Percentiles rank a stretch among this genome's conserved stretches.
Conservation (phyloP, 345 rosid species). For the Populus ilicifolia region DNA sequence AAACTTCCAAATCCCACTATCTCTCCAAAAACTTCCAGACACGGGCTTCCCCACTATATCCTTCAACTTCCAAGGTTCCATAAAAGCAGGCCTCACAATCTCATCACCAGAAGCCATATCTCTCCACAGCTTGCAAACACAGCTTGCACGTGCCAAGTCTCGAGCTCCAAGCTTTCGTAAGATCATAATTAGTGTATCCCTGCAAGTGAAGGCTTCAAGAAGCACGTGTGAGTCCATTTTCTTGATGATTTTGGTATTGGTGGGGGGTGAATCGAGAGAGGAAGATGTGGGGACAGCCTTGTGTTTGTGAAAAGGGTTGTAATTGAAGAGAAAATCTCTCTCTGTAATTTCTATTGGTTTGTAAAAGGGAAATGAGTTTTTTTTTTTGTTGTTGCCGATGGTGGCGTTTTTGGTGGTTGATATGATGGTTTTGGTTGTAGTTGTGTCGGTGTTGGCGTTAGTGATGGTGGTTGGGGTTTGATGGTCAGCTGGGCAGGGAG, state of each 20-base stretch:
- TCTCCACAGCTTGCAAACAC: slow-evolving; percentile 72
- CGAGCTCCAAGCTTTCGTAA: slow-evolving; percentile 50
- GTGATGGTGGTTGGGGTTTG: not conserved
- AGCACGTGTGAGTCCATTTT: slow-evolving; percentile 39
- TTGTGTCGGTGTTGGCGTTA: not conserved
- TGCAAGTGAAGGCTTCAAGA: slow-evolving; percentile 50
- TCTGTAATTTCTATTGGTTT: too few species aligned
- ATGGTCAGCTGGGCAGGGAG: not conserved
- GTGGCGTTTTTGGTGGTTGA: not conserved
- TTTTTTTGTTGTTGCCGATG: too few species aligned
- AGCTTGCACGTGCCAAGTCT: slow-evolving; percentile 76
- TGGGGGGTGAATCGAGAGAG: not conserved
- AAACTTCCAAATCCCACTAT: slow-evolving; percentile 63
- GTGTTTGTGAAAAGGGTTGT: not conserved
- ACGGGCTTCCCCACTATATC: slow-evolving; percentile 59
- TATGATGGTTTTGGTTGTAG: too few species aligned
- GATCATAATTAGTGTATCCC: slow-evolving; percentile 62
- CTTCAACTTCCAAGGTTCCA: slow-evolving; percentile 57
- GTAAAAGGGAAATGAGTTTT: not conserved
- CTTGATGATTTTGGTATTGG: not conserved
- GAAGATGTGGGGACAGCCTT: not conserved
- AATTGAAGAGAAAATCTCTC: not conserved
- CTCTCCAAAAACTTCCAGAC: slow-evolving; percentile 68
- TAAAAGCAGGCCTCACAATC: slow-evolving; percentile 49
- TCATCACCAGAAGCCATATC: slow-evolving; percentile 47